phyloP scores from a whole-genome alignment of 1,284 basidiomycete genomes.

The Anthracocystis walkeri region DNA sequence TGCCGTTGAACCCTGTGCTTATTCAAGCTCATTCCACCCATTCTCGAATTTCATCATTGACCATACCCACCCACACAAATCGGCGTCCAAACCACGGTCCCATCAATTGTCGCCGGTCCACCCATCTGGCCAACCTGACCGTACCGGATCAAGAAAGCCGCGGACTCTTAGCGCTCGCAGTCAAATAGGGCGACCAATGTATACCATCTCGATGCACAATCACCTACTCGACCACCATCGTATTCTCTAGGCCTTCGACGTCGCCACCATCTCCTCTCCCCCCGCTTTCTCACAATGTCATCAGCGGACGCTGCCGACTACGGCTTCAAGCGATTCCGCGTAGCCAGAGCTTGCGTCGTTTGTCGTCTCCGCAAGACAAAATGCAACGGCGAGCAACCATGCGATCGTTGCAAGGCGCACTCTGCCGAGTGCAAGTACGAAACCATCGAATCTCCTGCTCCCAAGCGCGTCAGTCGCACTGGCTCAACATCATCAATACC shows the following conservation, averaged over 20 bases:
- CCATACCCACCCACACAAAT: background rate
- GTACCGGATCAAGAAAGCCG: too few species aligned
- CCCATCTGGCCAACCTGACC: too few species aligned
- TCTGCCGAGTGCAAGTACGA: constrained; percentile 52
- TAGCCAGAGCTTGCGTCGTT: constrained; percentile 42
- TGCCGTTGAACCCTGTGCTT: background rate
- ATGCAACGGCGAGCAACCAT: constrained; percentile 52
- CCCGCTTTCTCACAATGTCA: constrained; percentile 24
- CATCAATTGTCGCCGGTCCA: background rate
- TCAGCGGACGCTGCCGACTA: constrained; percentile 52
- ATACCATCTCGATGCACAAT: too few species aligned
- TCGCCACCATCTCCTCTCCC: background rate
- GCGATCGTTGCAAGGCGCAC: constrained; percentile 50
- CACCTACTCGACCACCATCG: background rate
- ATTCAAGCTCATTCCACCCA: background rate
- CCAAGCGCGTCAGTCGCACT: constrained; percentile 28
- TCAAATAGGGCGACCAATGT: too few species aligned
- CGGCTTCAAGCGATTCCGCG: constrained; percentile 50
- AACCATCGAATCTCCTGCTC: constrained; percentile 32
- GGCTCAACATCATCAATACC: constrained; percentile 21
- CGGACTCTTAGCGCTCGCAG: too few species aligned
- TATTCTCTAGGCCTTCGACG: background rate
- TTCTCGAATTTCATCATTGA: background rate
- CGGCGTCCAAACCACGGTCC: background rate
- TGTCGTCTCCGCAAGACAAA: constrained; percentile 51